These are phyloP conservation scores for Pythium biforme DNA, from an alignment of 352 stramenopile species.

Conservation along the genomic window DNA sequence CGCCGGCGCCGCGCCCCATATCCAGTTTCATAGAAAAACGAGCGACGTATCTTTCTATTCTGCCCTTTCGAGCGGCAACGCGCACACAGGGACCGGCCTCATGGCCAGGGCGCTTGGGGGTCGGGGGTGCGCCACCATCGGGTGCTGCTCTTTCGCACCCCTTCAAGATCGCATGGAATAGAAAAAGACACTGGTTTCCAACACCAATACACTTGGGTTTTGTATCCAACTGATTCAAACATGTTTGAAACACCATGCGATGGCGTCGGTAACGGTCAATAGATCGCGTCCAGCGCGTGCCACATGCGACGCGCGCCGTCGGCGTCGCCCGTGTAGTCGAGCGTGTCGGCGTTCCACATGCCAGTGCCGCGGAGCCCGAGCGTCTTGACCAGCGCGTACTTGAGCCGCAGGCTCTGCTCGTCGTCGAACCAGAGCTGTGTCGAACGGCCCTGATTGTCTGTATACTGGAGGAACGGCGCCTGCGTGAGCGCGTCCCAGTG, in stretches of 20 bases:
- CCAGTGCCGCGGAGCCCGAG: conserved; percentile 58
- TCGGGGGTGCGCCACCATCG: background rate
- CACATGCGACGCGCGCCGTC: conserved; percentile 58
- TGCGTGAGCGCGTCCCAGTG: conserved; percentile 59
- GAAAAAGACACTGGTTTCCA: conserved; percentile 30
- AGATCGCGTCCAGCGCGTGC: conserved; percentile 39
- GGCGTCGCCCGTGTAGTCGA: conserved; percentile 46
- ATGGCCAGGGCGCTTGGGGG: too few relatives aligned
- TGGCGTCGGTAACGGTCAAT: conserved; percentile 23
- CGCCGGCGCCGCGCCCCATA: conserved; percentile 16
- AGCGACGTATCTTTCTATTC: conserved; percentile 30
- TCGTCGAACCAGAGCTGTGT: conserved; percentile 80
- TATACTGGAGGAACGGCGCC: conserved; percentile 47
- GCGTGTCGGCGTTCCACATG: conserved; percentile 82
- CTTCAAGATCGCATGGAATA: conserved; percentile 32
- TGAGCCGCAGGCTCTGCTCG: conserved; percentile 47
- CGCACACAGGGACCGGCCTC: background rate
- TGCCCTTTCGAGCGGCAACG: conserved; percentile 27
- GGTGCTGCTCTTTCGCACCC: conserved; percentile 7
- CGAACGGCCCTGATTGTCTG: conserved; percentile 2
- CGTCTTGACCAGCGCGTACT: conserved; percentile 52
- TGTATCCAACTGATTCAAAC: background rate
- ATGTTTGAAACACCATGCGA: conserved; percentile 16
- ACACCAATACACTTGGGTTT: conserved; percentile 4
- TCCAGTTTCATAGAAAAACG: conserved; percentile 36